Evolutionary conservation across 306 rosid species (phyloP).

Genomic region (Herpetospermum pedunculosum): DNA sequence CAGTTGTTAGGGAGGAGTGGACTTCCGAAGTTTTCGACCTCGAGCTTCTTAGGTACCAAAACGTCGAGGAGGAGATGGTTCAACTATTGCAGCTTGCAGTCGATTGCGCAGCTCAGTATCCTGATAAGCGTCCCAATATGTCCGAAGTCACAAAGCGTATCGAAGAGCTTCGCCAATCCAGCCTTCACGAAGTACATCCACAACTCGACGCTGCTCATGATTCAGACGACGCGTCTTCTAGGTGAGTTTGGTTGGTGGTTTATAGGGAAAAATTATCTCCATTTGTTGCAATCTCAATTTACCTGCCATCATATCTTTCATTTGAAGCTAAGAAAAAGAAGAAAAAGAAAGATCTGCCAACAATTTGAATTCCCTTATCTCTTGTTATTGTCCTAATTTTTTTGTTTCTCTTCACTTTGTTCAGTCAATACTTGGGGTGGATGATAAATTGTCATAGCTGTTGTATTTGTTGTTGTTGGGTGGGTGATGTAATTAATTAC

Average conservation of each 20-base stretch:
- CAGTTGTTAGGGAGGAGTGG: constrained; percentile 42
- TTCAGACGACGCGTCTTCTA: constrained; percentile 6
- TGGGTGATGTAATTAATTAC: constrained; percentile 16
- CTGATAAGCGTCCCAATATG: constrained; percentile 38
- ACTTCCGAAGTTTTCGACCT: constrained; percentile 42
- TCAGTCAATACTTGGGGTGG: constrained; percentile 4
- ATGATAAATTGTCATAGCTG: neutral
- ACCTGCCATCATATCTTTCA: constrained; percentile 6
- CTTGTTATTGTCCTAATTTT: constrained; percentile 1
- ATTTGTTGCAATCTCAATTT: neutral
- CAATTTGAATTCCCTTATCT: neutral
- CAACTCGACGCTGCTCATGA: constrained; percentile 13
- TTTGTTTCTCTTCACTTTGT: neutral
- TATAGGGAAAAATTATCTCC: neutral
- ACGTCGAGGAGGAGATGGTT: constrained; percentile 39
- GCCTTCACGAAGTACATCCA: constrained; percentile 14
- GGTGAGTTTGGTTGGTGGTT: constrained; percentile 14
- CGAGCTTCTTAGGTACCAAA: constrained; percentile 41
- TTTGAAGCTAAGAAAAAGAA: constrained; percentile 5
- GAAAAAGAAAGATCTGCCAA: neutral
- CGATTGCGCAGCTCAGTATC: constrained; percentile 38
- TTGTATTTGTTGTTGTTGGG: constrained; percentile 7
- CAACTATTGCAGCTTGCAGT: constrained; percentile 44
- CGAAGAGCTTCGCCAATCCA: constrained; percentile 29
- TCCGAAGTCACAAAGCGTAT: constrained; percentile 26